Evolutionary conservation across 2,329 filamentous ascomycete species (phyloP).

Genomic region (Alternaria incomplexa): DNA sequence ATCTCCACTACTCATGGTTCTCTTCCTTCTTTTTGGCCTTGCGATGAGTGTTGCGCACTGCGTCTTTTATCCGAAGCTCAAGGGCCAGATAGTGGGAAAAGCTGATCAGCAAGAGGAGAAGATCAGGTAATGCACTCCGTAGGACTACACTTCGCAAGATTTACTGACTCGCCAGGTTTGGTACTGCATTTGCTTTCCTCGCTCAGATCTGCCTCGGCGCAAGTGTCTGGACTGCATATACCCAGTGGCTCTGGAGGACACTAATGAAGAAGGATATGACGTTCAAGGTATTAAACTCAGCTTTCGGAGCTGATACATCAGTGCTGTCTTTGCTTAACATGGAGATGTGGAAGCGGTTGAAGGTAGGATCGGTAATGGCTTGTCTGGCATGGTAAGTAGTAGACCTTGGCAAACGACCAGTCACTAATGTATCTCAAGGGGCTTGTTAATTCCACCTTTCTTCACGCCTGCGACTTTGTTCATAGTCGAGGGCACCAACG

Average conservation of each 20-base stretch:
- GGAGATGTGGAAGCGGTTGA: neutral
- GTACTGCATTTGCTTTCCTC: neutral
- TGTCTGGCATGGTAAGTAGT: neutral
- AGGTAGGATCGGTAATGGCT: neutral
- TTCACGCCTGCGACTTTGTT: neutral
- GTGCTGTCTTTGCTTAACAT: neutral
- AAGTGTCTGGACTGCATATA: neutral
- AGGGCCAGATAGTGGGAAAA: neutral
- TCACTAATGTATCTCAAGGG: neutral
- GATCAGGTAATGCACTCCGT: neutral
- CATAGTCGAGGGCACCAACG: neutral
- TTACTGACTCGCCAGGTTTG: neutral
- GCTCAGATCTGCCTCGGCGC: neutral
- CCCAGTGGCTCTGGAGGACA: neutral
- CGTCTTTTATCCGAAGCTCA: neutral
- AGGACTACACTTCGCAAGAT: fast-evolving
- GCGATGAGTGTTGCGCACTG: neutral
- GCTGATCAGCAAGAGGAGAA: neutral
- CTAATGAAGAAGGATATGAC: neutral
- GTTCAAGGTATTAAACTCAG: neutral
- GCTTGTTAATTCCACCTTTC: neutral
- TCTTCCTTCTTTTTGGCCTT: neutral
- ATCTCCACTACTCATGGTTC: neutral
- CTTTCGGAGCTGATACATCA: neutral
- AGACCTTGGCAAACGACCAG: too few relatives aligned